Evolutionary conservation across 2,329 filamentous ascomycete species (phyloP).

Genomic region (Parascedosporium putredinis): DNA sequence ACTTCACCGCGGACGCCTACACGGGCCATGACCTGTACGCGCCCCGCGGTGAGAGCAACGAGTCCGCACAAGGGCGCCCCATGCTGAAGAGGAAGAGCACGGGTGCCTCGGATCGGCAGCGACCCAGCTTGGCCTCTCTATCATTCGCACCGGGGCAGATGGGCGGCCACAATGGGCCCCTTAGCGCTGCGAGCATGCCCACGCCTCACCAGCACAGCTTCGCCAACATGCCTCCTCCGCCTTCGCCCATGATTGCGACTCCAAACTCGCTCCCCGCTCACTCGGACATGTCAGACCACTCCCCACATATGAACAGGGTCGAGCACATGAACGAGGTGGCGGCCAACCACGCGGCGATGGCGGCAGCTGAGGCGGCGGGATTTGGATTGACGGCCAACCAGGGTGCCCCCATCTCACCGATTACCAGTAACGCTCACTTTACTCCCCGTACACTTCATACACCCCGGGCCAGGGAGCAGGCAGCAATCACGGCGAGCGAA

Average conservation of each 20-base stretch:
- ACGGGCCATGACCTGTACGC: constrained; percentile 37
- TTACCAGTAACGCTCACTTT: constrained; percentile 22
- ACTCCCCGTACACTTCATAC: constrained; percentile 30
- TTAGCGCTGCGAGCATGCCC: constrained; percentile 15
- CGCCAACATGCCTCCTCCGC: constrained; percentile 25
- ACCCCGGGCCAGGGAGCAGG: constrained; percentile 20
- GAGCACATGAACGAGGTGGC: constrained; percentile 23
- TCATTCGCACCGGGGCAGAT: constrained; percentile 8
- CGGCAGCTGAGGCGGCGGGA: constrained; percentile 25
- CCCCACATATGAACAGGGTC: constrained; percentile 21
- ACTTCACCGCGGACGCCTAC: constrained; percentile 48
- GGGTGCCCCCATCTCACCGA: constrained; percentile 12
- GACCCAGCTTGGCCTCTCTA: background rate
- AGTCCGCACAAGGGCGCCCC: constrained; percentile 22
- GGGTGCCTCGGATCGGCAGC: background rate
- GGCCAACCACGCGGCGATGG: constrained; percentile 23
- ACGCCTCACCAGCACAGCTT: constrained; percentile 20
- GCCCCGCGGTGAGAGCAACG: constrained; percentile 21
- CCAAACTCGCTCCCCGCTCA: constrained; percentile 26
- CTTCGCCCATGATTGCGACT: constrained; percentile 27
- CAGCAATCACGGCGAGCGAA: constrained; percentile 15
- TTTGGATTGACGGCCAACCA: constrained; percentile 19
- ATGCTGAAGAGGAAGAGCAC: constrained; percentile 36
- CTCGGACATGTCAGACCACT: constrained; percentile 21
- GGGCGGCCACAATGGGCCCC: constrained; percentile 2